Evolutionary conservation across 2,329 filamentous ascomycete species (phyloP).

Genomic region (Amesomyces nigricolor): DNA sequence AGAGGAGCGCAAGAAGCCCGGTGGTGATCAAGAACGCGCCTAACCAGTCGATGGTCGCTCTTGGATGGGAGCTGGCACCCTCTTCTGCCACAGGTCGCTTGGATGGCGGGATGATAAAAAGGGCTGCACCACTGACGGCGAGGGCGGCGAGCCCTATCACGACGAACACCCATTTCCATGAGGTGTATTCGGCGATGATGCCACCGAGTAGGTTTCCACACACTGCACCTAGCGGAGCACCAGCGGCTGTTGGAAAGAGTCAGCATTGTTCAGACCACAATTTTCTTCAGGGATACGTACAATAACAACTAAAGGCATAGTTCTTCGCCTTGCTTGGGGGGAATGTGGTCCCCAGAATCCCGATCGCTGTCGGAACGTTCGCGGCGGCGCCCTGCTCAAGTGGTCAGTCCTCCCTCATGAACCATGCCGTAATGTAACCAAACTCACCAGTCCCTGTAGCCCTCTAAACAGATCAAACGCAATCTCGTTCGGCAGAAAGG

Average conservation of each 20-base stretch:
- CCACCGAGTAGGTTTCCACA: conserved; percentile 61
- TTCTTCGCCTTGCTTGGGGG: conserved; percentile 63
- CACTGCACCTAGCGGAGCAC: conserved; percentile 58
- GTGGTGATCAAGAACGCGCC: conserved; percentile 58
- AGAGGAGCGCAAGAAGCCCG: conserved; percentile 57
- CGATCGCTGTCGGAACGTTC: conserved; percentile 65
- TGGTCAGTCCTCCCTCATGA: not conserved
- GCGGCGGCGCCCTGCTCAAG: conserved; percentile 52
- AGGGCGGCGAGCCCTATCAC: conserved; percentile 56
- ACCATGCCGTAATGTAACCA: not conserved
- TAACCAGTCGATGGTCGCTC: conserved; percentile 58
- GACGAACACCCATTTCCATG: conserved; percentile 65
- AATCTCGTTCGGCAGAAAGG: conserved; percentile 62
- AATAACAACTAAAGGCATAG: conserved; percentile 62
- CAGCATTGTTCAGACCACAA: not conserved
- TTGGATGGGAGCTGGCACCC: conserved; percentile 27
- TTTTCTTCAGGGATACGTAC: conserved; percentile 28
- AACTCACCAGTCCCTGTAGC: conserved; percentile 53
- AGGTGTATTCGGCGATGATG: conserved; percentile 55
- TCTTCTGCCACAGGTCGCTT: conserved; percentile 31
- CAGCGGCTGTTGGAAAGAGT: conserved; percentile 42
- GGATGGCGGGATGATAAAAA: conserved; percentile 55
- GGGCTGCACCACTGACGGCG: conserved; percentile 49
- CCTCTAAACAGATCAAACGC: conserved; percentile 62
- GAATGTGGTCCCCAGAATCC: conserved; percentile 63